These are phyloP conservation scores for Salicornia ramosissima DNA, from an alignment of 148 eudicot species.

Conservation along the genomic window DNA sequence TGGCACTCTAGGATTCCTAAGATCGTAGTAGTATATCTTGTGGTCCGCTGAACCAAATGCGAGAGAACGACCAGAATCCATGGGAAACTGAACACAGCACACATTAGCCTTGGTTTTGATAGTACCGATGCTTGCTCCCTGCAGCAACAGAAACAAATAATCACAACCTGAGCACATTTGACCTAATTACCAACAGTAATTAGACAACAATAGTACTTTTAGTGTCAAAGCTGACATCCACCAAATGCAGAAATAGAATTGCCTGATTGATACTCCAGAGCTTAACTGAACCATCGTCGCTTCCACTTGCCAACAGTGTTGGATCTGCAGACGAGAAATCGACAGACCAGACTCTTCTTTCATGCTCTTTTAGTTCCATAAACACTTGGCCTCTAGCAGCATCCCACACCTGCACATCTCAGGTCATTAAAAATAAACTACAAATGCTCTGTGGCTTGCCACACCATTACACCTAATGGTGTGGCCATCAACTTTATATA, in stretches of 20 bases:
- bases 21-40: slow-evolving; percentile 80
- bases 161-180: slow-evolving; percentile 30
- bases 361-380: slow-evolving; percentile 89
- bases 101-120: slow-evolving; percentile 93
- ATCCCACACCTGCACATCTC: slow-evolving; percentile 80
- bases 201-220: slow-evolving; percentile 75
- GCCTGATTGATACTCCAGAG: slow-evolving; percentile 99
- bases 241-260: slow-evolving; percentile 91
- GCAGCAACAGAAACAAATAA: slow-evolving; percentile 60
- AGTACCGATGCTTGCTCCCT: slow-evolving; percentile 85
- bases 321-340: slow-evolving; percentile 91
- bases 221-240: slow-evolving; percentile 93
- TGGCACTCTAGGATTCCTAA: slow-evolving; percentile 71
- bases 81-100: slow-evolving; percentile 88
- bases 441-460: too few species aligned
- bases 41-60: slow-evolving; percentile 99
- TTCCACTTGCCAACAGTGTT: slow-evolving; percentile 92
- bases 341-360: slow-evolving; percentile 88
- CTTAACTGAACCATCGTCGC: slow-evolving; percentile 97
- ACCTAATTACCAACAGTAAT: slow-evolving; percentile 33
- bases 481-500: too few species aligned
- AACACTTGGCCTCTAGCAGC: slow-evolving; percentile 76
- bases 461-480: too few species aligned
- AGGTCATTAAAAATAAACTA: not conserved
- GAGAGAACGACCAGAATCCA: slow-evolving; percentile 65